Base-by-base conservation (phyloP, 2,329 filamentous ascomycete species). In the Talaromyces islandicus region DNA sequence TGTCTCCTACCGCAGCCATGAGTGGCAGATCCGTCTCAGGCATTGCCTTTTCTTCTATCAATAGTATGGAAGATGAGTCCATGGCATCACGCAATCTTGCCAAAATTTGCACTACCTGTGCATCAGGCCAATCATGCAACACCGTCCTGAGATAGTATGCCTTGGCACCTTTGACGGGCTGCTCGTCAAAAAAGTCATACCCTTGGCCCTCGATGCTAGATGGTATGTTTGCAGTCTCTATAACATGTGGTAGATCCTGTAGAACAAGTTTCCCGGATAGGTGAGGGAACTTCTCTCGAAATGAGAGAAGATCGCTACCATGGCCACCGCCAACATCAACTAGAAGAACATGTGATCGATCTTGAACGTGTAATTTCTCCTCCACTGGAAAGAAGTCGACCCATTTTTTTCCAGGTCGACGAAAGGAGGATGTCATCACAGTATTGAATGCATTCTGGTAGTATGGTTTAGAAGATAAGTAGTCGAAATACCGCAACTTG, bases 91-190 rank as follows among this genome's bases (percentile, higher is more conserved):
- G 57, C 17, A 70, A 59, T 7, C 61, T 58, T 3, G 43, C 29
- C 7, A 70, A 60, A 21, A 62, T 66, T 10, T 64, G 14, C 21
- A 61, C 52, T 10, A 63, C 64, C 38, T 67, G 62, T 29, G 63
- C 64, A 35, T 71, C 68, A 1, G 69, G 66, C 62, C 66, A 70
- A 53, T 71, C 66, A 56, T 72, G 69, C 11, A 71, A 48, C 2
- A 72, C 65, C n/a, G 62, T 64, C 7, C 66, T 61, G 60, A 71
- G 60, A 54, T 67, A 70, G 43, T 71, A 72, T 30, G 63, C 63
- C 32, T 61, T 65, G 1, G 70, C 69, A 7, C 65, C 65, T 19
- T 57, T 57, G 1, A 65, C 32, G 4, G 68, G 62, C 46, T 69
- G 68, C 4, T 60, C 50, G 1, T 62, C 59, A 19, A 68, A 69